These are phyloP conservation scores for Kazachstania taianensis DNA, from an alignment of 805 yeast genomes.

Conservation along the genomic window DNA sequence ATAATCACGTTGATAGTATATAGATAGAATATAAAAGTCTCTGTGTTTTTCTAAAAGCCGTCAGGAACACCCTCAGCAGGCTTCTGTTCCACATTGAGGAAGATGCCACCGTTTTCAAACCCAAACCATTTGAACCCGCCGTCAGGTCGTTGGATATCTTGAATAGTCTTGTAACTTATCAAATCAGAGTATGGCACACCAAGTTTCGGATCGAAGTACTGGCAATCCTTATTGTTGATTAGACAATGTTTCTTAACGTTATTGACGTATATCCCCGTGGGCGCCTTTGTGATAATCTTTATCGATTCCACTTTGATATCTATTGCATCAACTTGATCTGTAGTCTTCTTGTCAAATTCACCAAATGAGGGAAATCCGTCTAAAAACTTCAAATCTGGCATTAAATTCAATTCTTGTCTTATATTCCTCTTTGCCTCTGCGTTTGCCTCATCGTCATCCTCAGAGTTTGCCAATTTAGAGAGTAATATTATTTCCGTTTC, in stretches of 20 bases:
- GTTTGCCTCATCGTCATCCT: not conserved
- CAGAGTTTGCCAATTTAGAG: not conserved
- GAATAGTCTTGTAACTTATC: slow-evolving; percentile 64
- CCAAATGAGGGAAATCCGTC: slow-evolving; percentile 49
- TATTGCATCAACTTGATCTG: slow-evolving; percentile 35
- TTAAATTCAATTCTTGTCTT: slow-evolving; percentile 15
- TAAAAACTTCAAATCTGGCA: slow-evolving; percentile 33
- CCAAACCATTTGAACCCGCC: slow-evolving; percentile 42
- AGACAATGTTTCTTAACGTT: slow-evolving; percentile 58
- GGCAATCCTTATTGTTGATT: slow-evolving; percentile 57
- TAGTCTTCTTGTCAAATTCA: slow-evolving; percentile 34
- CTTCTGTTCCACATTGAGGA: slow-evolving; percentile 32
- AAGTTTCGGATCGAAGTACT: slow-evolving; percentile 77
- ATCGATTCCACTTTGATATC: slow-evolving; percentile 40
- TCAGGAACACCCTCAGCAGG: slow-evolving; percentile 86
- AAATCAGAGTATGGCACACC: slow-evolving; percentile 82
- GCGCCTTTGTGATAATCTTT: slow-evolving; percentile 57
- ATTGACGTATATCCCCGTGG: slow-evolving; percentile 61
- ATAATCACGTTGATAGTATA: not conserved
- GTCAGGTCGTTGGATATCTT: slow-evolving; percentile 45
- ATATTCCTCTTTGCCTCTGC: not conserved
- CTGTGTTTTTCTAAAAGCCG: slow-evolving; percentile 61
- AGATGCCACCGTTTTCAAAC: slow-evolving; percentile 40
- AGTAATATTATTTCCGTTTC: slow-evolving; percentile 1
- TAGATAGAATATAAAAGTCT: not conserved